Percentiles rank a stretch among this genome's conserved stretches.
Evolutionary conservation across 306 rosid genomes (phyloP).

Genomic region (Argentina anserina): DNA sequence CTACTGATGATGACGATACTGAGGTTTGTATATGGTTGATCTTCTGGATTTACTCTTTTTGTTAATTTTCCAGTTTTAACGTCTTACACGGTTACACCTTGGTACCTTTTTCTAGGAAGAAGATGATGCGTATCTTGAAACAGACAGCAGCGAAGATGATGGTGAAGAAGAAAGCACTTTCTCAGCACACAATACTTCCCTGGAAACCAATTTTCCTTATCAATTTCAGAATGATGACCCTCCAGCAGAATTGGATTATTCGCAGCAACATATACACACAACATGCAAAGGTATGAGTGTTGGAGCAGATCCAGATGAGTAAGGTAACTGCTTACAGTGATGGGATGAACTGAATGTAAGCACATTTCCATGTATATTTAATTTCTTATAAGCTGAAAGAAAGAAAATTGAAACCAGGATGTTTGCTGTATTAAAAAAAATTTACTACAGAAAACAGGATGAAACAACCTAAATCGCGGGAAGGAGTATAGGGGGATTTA

Average conservation of each 20-base stretch:
- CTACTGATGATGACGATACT: slow-evolving; percentile 53
- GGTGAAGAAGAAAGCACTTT: slow-evolving; percentile 36
- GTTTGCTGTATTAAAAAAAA: no score
- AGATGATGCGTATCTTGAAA: slow-evolving; percentile 51
- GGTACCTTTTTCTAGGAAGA: slow-evolving; percentile 35
- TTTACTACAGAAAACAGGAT: neutral
- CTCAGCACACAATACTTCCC: slow-evolving; percentile 26
- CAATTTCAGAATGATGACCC: slow-evolving; percentile 30
- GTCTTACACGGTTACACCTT: neutral
- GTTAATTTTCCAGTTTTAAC: neutral
- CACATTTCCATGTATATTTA: neutral
- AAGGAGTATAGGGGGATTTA: neutral
- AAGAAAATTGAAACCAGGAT: no score
- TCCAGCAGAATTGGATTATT: slow-evolving; percentile 22
- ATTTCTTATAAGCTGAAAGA: neutral
- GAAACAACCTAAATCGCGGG: neutral
- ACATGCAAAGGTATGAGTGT: neutral
- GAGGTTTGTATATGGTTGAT: slow-evolving; percentile 46
- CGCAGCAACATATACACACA: neutral
- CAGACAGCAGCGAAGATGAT: slow-evolving; percentile 30
- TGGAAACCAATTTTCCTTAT: slow-evolving; percentile 25
- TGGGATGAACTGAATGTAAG: neutral
- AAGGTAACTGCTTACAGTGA: slow-evolving; percentile 6
- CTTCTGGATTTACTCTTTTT: neutral
- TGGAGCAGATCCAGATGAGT: slow-evolving; percentile 7